Evolutionary conservation across 2,329 filamentous ascomycete species (phyloP), one percentile per base, ranked within the genome.

Genomic region (Monilinia laxa): DNA sequence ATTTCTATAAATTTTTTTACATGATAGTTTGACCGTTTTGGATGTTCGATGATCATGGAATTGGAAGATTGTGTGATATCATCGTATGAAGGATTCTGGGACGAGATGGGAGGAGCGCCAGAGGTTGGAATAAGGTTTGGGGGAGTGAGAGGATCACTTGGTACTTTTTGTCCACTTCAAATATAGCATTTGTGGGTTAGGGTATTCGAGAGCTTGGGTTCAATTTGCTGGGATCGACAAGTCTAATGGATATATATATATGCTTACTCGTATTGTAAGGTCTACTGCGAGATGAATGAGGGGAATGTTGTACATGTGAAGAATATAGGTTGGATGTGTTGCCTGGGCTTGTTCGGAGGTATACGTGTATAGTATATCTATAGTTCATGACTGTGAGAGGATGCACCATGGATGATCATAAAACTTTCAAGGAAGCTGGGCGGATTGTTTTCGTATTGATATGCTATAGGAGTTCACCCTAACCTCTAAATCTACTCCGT

Each of bases 71-170:
- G 51, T 28, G 51, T 11, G n/a, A 55, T 55, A 20, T 47, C 18
- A 47, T 45, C 42, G 42, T 6, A n/a, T 20, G 20, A 23, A 10
- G 45, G 45, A 42, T 42, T 42, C 12, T 42, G 40, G 10, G 11
- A 42, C 10, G 40, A 55, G 20, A n/a, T 18, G 28, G n/a, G 9
- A 38, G 11, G 40, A 42, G 5, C 31, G 31, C 16, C 11, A 14
- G 53, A 57, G 14, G 54, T 57, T 45, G 38, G 20, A 58, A 58
- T 58, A 45, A 45, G 38, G 23, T 58, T 58, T 58, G 42, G 35
- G 23, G 35, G n/a, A 40, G 7, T 9, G 31, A 47, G 18, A 47
- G 1, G 45, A 9, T 20, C 18, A 9, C 7, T 35, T 35, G 7
- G 31, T 35, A 35, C 16, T 20, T 18, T 45, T 20, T 47, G 18